phyloP scores from a whole-genome alignment of 768 basidiomycete genomes.

The Clathrus columnatus region DNA sequence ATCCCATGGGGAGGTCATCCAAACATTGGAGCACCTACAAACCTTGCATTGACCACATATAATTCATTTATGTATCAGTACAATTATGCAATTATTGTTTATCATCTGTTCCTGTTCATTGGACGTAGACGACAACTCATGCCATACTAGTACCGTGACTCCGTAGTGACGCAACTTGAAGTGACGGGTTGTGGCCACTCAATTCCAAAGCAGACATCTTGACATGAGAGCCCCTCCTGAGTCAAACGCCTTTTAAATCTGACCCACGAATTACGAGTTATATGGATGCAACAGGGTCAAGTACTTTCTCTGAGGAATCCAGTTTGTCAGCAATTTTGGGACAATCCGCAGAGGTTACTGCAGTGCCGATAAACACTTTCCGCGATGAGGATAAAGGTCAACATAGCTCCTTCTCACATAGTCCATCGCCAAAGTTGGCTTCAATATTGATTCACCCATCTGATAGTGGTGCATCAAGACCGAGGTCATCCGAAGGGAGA shows the following conservation, averaged over 20 bases:
- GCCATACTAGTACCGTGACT: no score
- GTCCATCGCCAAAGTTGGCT: constrained; percentile 3
- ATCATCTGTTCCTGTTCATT: no score
- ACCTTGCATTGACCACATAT: constrained; percentile 30
- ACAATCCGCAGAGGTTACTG: not conserved
- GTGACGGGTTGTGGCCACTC: not conserved
- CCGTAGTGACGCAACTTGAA: no score
- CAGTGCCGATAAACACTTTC: not conserved
- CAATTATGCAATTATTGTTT: no score
- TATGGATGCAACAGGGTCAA: not conserved
- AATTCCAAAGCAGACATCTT: not conserved
- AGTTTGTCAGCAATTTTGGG: no score
- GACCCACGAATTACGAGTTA: not conserved
- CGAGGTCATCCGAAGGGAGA: constrained; percentile 6
- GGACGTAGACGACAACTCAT: no score
- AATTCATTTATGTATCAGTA: no score
- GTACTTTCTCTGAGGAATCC: no score
- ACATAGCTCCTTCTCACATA: constrained; percentile 1
- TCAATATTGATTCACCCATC: constrained; percentile 6
- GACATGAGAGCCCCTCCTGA: not conserved
- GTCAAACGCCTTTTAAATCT: not conserved
- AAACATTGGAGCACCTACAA: constrained; percentile 34
- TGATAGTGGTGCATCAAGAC: constrained; percentile 3
- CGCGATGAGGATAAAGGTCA: constrained; percentile 2
- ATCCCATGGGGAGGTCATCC: constrained; percentile 31